Evolutionary conservation across 2,329 filamentous ascomycete genomes (phyloP).

Genomic region (Epichloe typhina): DNA sequence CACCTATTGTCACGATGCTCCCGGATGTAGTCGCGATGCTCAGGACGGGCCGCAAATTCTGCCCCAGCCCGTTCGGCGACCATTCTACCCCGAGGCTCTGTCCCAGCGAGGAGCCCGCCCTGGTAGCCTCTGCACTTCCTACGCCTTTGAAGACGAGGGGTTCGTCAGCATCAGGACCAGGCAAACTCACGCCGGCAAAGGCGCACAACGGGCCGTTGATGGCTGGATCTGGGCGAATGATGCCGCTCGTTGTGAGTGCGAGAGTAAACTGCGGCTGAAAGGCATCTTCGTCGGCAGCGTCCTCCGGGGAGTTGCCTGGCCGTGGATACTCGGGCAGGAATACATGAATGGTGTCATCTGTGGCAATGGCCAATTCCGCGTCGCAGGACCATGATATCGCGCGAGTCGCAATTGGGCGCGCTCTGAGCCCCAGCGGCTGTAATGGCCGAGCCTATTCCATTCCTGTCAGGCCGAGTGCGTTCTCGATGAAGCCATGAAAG

Average conservation of each 20-base stretch:
- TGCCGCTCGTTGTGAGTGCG: conserved; percentile 18
- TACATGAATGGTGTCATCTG: conserved; percentile 41
- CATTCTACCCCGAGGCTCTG: conserved; percentile 41
- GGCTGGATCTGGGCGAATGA: conserved; percentile 26
- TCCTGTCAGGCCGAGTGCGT: not conserved
- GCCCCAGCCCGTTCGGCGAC: conserved; percentile 46
- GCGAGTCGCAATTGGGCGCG: conserved; percentile 30
- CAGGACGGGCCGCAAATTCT: conserved; percentile 38
- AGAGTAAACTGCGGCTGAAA: conserved; percentile 21
- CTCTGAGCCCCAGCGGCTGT: conserved; percentile 29
- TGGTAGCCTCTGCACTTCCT: conserved; percentile 32
- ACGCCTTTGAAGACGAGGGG: conserved; percentile 26
- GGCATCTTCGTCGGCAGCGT: conserved; percentile 16
- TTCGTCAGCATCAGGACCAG: conserved; percentile 12
- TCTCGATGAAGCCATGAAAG: not conserved
- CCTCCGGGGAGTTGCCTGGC: conserved; percentile 11
- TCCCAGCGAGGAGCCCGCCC: conserved; percentile 36
- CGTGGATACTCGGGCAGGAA: conserved; percentile 33
- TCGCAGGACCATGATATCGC: conserved; percentile 41
- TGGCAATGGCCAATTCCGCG: conserved; percentile 41
- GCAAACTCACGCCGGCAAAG: conserved; percentile 22
- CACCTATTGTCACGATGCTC: conserved; percentile 37
- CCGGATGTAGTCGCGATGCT: conserved; percentile 37
- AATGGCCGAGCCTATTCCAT: conserved; percentile 30
- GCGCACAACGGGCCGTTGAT: conserved; percentile 33